These are phyloP conservation scores for Sclerotinia nivalis DNA, from an alignment of 2,329 filamentous ascomycete species.

Conservation along the genomic window DNA sequence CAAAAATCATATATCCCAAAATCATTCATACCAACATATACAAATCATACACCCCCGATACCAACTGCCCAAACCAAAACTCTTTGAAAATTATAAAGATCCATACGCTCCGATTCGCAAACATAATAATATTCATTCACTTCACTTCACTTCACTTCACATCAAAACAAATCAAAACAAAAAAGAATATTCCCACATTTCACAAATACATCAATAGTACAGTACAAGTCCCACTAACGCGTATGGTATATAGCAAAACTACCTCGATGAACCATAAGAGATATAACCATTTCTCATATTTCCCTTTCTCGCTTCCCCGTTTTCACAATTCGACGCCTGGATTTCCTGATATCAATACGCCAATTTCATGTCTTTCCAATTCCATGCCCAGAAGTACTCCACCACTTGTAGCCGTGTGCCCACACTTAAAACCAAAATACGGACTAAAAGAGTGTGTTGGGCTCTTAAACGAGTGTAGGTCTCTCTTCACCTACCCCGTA, in stretches of 20 bases:
- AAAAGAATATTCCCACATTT: not conserved
- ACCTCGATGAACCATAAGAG: not conserved
- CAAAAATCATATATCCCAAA: too few relatives aligned
- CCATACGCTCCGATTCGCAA: too few relatives aligned
- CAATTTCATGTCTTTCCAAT: not conserved
- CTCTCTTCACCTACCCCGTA: not conserved
- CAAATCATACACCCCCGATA: too few relatives aligned
- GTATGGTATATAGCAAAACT: conserved; percentile 1
- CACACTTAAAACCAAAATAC: not conserved
- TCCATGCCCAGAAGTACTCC: not conserved
- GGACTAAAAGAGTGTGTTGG: not conserved
- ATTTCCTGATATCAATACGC: not conserved
- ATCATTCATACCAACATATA: too few relatives aligned
- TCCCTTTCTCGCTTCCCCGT: not conserved
- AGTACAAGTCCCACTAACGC: not conserved
- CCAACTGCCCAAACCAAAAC: too few relatives aligned
- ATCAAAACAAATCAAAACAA: too few relatives aligned
- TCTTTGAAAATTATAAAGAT: too few relatives aligned
- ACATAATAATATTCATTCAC: too few relatives aligned
- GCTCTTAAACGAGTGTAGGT: conserved; percentile 1
- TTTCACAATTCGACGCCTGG: not conserved
- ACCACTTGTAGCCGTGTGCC: not conserved
- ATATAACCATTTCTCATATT: not conserved
- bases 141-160: too few relatives aligned
- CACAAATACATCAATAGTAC: not conserved